phyloP scores from a whole-genome alignment of 164 flowering plant genomes.

The Santalum album region DNA sequence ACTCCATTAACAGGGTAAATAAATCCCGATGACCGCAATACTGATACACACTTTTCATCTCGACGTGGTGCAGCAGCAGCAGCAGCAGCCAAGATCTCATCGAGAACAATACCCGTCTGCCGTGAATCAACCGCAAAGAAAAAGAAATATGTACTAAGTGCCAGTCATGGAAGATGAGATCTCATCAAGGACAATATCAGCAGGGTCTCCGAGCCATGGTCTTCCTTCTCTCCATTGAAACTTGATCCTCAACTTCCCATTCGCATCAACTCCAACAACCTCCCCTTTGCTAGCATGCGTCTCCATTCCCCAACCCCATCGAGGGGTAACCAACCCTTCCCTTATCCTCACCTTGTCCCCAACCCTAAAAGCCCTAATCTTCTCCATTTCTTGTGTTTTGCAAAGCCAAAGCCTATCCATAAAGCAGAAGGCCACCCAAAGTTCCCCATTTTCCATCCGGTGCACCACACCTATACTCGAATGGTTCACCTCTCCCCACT shows the following conservation, averaged over 20 bases:
- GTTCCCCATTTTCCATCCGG: slow-evolving; percentile 64
- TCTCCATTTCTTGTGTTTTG: slow-evolving; percentile 70
- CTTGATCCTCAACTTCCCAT: slow-evolving; percentile 81
- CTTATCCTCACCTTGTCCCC: slow-evolving; percentile 83
- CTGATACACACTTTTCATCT: too few relatives aligned
- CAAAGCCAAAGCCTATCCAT: slow-evolving; percentile 89
- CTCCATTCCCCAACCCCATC: slow-evolving; percentile 99
- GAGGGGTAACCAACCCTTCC: slow-evolving; percentile 68
- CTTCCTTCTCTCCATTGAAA: slow-evolving; percentile 90
- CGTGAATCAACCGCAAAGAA: too few relatives aligned
- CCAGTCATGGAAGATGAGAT: slow-evolving; percentile 2
- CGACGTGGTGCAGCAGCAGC: too few relatives aligned
- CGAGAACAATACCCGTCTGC: too few relatives aligned
- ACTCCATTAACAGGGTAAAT: too few relatives aligned
- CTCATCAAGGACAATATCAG: slow-evolving; percentile 76
- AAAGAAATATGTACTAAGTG: background rate
- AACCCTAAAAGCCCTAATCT: slow-evolving; percentile 56
- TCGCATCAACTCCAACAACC: slow-evolving; percentile 91
- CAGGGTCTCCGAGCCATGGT: slow-evolving; percentile 97
- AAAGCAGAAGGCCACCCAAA: slow-evolving; percentile 91
- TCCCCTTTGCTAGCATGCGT: slow-evolving; percentile 84
- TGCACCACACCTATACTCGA: slow-evolving; percentile 89
- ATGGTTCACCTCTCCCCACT: slow-evolving; percentile 90
- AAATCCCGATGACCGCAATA: too few relatives aligned
- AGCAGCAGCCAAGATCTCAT: too few relatives aligned